Evolutionary conservation across 495 filamentous ascomycete species (phyloP).

Genomic region (Penicillium daleae): DNA sequence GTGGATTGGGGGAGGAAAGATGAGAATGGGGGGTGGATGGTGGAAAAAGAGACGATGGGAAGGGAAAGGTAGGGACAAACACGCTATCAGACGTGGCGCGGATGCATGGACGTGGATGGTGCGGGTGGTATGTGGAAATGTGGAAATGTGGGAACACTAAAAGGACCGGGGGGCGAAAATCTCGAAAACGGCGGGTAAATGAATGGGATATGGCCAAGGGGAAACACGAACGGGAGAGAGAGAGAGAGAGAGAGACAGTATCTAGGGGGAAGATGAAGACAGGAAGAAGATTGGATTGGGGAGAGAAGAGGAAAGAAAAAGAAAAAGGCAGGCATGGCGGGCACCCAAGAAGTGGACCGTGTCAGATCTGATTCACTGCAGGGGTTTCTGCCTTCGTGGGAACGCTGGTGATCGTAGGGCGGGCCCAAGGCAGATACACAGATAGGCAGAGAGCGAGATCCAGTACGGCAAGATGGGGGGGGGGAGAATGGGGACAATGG

Average conservation of each 20-base stretch:
- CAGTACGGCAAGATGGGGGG: too few relatives aligned
- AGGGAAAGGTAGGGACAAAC: constrained; percentile 11
- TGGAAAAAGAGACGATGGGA: background rate
- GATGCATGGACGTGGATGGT: constrained; percentile 28
- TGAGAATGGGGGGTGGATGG: constrained; percentile 2
- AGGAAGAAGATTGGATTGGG: background rate
- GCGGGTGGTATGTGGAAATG: constrained; percentile 18
- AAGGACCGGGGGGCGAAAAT: constrained; percentile 31
- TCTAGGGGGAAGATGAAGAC: too few relatives aligned
- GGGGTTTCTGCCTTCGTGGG: constrained; percentile 24
- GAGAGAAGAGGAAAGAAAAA: constrained; percentile 22
- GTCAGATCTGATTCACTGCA: constrained; percentile 38
- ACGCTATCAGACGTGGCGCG: constrained; percentile 26
- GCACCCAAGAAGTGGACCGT: constrained; percentile 36
- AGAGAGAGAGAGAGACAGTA: too few relatives aligned
- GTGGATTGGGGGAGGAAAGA: background rate
- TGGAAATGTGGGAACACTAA: constrained; percentile 25
- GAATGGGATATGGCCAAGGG: constrained; percentile 9
- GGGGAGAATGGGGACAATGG: too few relatives aligned
- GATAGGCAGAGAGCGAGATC: background rate
- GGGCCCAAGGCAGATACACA: background rate
- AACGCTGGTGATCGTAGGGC: constrained; percentile 5
- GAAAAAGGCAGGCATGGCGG: constrained; percentile 24
- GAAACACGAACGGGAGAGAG: constrained; percentile 9
- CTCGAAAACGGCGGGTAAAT: constrained; percentile 25